Conservation (phyloP, 768 basidiomycete species). For the Tylopilus sp. region DNA sequence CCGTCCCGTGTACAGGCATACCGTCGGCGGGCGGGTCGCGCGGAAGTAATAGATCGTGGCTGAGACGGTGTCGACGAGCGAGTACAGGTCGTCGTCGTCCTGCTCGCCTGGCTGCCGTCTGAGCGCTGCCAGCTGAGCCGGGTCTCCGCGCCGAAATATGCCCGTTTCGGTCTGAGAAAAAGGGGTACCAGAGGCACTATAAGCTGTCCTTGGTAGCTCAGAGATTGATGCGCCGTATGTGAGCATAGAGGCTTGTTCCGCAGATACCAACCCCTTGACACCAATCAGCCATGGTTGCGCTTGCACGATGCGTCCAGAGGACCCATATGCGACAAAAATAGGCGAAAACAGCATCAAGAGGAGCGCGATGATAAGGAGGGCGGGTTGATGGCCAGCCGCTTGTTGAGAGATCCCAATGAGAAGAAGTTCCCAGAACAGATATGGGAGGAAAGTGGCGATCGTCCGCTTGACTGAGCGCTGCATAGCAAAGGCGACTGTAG, state of each 20-base stretch:
- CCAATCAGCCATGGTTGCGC: slow-evolving; percentile 24
- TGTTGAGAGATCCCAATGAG: background rate
- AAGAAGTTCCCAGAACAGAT: slow-evolving; percentile 4
- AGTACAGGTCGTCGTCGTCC: slow-evolving; percentile 14
- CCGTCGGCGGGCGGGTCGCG: no score
- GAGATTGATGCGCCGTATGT: no score
- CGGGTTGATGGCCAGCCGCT: background rate
- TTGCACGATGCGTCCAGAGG: slow-evolving; percentile 14
- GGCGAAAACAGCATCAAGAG: slow-evolving; percentile 15
- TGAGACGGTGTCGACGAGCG: slow-evolving; percentile 23
- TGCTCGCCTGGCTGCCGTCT: background rate
- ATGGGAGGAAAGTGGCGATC: background rate
- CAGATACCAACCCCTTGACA: slow-evolving; percentile 25
- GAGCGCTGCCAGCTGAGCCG: background rate
- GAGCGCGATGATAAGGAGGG: background rate
- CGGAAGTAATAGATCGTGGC: slow-evolving; percentile 25
- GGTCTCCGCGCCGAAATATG: slow-evolving; percentile 17
- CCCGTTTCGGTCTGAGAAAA: slow-evolving; percentile 8
- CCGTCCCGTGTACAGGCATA: no score
- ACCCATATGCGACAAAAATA: slow-evolving; percentile 10
- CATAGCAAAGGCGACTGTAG: slow-evolving; percentile 12
- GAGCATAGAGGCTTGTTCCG: slow-evolving; percentile 20
- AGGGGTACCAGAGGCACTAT: slow-evolving; percentile 18
- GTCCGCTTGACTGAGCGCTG: slow-evolving; percentile 11
- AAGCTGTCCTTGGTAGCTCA: slow-evolving; percentile 8